Percentiles rank a stretch among this genome's conserved stretches.
phyloP scores from a whole-genome alignment of 129 eudicot genomes.

The Silybum marianum region DNA sequence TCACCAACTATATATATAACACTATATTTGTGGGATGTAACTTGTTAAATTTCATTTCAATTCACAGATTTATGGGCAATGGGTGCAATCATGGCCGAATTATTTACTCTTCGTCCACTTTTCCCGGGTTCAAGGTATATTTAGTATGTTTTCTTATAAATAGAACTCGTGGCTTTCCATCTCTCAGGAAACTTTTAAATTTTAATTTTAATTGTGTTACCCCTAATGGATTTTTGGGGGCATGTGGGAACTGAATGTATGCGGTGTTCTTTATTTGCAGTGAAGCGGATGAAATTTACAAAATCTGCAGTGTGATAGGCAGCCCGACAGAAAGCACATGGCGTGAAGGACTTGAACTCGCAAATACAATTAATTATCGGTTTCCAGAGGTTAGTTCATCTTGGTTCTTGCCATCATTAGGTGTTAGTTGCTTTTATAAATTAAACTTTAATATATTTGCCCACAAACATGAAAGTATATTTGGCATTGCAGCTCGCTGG shows the following conservation, averaged over 20 bases:
- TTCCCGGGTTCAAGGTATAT: slow-evolving; percentile 86
- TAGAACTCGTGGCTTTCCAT: background rate
- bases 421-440: background rate
- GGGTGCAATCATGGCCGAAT: slow-evolving; percentile 93
- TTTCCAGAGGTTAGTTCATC: slow-evolving; percentile 66
- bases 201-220: too few relatives aligned
- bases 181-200: background rate
- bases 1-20: background rate
- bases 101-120: slow-evolving; percentile 79
- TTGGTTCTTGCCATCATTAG: slow-evolving; percentile 5
- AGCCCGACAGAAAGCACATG: slow-evolving; percentile 61
- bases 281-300: slow-evolving; percentile 87
- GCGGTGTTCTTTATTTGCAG: slow-evolving; percentile 38
- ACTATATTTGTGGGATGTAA: background rate
- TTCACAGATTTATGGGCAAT: slow-evolving; percentile 89
- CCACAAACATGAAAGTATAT: background rate
- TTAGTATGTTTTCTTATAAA: background rate
- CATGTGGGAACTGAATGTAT: slow-evolving; percentile 12
- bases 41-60: background rate
- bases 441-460: background rate
- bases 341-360: slow-evolving; percentile 68
- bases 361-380: slow-evolving; percentile 63
- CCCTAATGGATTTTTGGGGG: too few relatives aligned
- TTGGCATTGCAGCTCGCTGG: slow-evolving; percentile 60
- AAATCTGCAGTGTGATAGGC: slow-evolving; percentile 81